phyloP scores from a whole-genome alignment of 768 basidiomycete species.

The Pleurotus tuoliensis region DNA sequence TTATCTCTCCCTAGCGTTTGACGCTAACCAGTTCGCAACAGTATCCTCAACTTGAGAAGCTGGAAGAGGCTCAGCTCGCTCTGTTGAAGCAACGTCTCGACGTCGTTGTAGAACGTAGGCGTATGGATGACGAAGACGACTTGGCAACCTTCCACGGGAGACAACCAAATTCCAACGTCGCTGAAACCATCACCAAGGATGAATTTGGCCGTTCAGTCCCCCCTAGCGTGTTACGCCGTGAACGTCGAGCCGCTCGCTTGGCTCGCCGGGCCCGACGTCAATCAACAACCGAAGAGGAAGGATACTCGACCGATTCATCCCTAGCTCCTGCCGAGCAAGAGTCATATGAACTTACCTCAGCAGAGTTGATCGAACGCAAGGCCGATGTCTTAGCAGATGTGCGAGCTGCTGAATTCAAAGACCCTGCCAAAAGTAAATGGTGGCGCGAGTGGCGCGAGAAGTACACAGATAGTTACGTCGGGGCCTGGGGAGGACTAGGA shows the following conservation, averaged over 20 bases:
- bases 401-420: constrained; percentile 74
- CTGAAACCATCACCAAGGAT: constrained; percentile 41
- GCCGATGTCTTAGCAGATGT: constrained; percentile 76
- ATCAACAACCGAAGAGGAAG: constrained; percentile 55
- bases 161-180: constrained; percentile 30
- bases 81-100: constrained; percentile 71
- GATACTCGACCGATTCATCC: constrained; percentile 83
- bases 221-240: constrained; percentile 39
- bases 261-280: constrained; percentile 49
- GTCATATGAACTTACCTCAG: constrained; percentile 65
- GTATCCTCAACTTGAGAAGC: constrained; percentile 75
- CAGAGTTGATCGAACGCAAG: constrained; percentile 45
- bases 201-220: constrained; percentile 56
- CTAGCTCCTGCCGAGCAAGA: constrained; percentile 60
- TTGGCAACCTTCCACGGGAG: constrained; percentile 62
- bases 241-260: constrained; percentile 56
- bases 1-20: not conserved
- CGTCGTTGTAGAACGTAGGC: constrained; percentile 65
- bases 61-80: constrained; percentile 72
- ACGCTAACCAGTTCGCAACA: constrained; percentile 23
- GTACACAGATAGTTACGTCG: constrained; percentile 77
- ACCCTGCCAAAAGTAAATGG: constrained; percentile 49
- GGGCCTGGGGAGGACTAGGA: constrained; percentile 90
- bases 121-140: constrained; percentile 80
- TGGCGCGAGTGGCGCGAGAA: constrained; percentile 61